These are phyloP conservation scores for Lachancea dasiensis DNA, from an alignment of 805 yeast genomes.

Conservation along the genomic window DNA sequence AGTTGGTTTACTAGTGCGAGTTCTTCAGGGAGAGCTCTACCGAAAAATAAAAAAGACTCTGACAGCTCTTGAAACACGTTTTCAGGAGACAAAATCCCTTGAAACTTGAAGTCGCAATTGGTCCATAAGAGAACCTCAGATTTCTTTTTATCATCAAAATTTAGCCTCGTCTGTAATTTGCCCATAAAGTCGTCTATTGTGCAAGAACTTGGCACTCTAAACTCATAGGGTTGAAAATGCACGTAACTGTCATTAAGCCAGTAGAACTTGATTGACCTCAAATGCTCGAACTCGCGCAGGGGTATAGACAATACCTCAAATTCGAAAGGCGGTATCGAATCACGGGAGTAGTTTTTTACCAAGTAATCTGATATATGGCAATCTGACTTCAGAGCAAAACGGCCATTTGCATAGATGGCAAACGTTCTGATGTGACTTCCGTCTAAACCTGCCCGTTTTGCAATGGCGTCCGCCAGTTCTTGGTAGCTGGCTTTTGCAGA, in stretches of 20 bases:
- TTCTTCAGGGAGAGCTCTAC: slow-evolving; percentile 42
- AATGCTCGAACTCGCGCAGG: slow-evolving; percentile 67
- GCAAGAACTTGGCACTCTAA: slow-evolving; percentile 60
- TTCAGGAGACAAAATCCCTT: slow-evolving; percentile 33
- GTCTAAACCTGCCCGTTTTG: slow-evolving; percentile 45
- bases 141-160: slow-evolving; percentile 43
- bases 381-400: slow-evolving; percentile 40
- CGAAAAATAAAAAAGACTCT: slow-evolving; percentile 37
- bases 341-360: slow-evolving; percentile 34
- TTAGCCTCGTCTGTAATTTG: slow-evolving; percentile 50
- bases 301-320: slow-evolving; percentile 76
- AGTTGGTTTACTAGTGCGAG: slow-evolving; percentile 22
- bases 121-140: slow-evolving; percentile 54
- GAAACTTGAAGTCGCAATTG: slow-evolving; percentile 32
- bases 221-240: slow-evolving; percentile 61
- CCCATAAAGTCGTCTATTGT: slow-evolving; percentile 49
- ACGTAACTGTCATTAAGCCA: slow-evolving; percentile 73
- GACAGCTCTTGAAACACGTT: slow-evolving; percentile 37
- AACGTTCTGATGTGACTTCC: slow-evolving; percentile 62
- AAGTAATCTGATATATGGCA: slow-evolving; percentile 31
- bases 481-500: slow-evolving; percentile 53
- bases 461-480: slow-evolving; percentile 58
- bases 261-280: slow-evolving; percentile 56
- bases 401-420: slow-evolving; percentile 54
- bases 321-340: slow-evolving; percentile 45